Conservation (phyloP, 2,329 filamentous ascomycete species). For the Colletotrichum phormii region DNA sequence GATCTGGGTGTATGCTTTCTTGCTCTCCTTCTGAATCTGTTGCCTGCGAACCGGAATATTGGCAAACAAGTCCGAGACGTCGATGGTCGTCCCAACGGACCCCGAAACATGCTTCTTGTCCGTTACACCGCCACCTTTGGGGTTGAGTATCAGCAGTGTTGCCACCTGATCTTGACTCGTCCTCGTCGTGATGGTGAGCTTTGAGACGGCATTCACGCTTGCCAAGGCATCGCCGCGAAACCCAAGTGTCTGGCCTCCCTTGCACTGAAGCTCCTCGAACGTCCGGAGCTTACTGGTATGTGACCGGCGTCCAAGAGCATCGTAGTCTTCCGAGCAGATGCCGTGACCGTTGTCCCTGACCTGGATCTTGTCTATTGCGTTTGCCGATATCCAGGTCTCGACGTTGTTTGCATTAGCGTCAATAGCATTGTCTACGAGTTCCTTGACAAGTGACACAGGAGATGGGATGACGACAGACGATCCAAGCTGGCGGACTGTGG, state of each 20-base stretch:
- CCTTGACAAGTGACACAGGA: constrained; percentile 75
- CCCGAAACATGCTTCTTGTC: constrained; percentile 56
- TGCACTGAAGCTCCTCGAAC: constrained; percentile 69
- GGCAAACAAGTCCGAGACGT: constrained; percentile 68
- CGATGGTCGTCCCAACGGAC: constrained; percentile 77
- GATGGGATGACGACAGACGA: constrained; percentile 71
- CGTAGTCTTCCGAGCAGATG: constrained; percentile 71
- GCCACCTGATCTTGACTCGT: constrained; percentile 71
- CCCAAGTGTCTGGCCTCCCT: constrained; percentile 73
- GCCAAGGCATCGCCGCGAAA: constrained; percentile 82
- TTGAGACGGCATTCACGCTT: constrained; percentile 70
- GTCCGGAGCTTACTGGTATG: constrained; percentile 79
- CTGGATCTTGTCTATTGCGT: constrained; percentile 76
- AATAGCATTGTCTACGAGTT: constrained; percentile 81
- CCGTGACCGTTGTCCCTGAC: constrained; percentile 81
- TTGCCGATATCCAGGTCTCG: constrained; percentile 71
- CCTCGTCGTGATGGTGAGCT: constrained; percentile 72
- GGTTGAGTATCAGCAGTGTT: constrained; percentile 56
- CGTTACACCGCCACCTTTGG: constrained; percentile 53
- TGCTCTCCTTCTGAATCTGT: constrained; percentile 65
- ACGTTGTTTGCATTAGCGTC: constrained; percentile 77
- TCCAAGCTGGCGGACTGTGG: constrained; percentile 67
- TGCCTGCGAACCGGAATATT: constrained; percentile 73
- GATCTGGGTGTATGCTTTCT: constrained; percentile 67
- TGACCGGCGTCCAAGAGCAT: constrained; percentile 71